Evolutionary conservation across 768 basidiomycete genomes (phyloP).

Genomic region (Leucogyrophana mollusca): DNA sequence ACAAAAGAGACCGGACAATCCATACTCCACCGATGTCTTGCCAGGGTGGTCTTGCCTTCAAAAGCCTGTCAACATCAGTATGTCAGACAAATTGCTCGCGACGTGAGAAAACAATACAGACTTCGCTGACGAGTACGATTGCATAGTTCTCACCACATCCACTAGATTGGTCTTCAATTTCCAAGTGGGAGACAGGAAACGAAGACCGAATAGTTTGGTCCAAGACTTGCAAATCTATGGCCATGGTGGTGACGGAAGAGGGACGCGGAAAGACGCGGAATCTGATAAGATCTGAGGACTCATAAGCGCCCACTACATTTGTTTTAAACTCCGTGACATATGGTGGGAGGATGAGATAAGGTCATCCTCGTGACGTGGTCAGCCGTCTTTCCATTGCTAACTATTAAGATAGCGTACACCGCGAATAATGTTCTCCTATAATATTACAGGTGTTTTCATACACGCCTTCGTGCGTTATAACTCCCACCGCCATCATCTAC

Average conservation of each 20-base stretch:
- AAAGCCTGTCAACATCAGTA: slow-evolving; percentile 53
- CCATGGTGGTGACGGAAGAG: slow-evolving; percentile 44
- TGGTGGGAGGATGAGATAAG: not conserved
- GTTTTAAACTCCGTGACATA: too few relatives aligned
- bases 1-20: too few relatives aligned
- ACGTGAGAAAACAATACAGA: slow-evolving; percentile 26
- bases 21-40: slow-evolving; percentile 68
- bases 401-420: too few relatives aligned
- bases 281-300: slow-evolving; percentile 23
- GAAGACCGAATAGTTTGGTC: slow-evolving; percentile 63
- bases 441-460: too few relatives aligned
- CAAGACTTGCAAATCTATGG: slow-evolving; percentile 53
- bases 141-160: slow-evolving; percentile 82
- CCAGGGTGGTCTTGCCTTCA: slow-evolving; percentile 79
- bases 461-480: too few relatives aligned
- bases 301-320: not conserved
- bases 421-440: too few relatives aligned
- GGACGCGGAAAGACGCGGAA: slow-evolving; percentile 9
- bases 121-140: slow-evolving; percentile 76
- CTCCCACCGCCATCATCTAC: not conserved
- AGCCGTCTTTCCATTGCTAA: too few relatives aligned
- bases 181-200: slow-evolving; percentile 63
- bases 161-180: slow-evolving; percentile 74
- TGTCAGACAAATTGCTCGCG: slow-evolving; percentile 2
- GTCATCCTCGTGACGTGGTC: too few relatives aligned